These are phyloP conservation scores for Leishmania turanica DNA, from an alignment of 208 protist genomes.

Conservation along the genomic window DNA sequence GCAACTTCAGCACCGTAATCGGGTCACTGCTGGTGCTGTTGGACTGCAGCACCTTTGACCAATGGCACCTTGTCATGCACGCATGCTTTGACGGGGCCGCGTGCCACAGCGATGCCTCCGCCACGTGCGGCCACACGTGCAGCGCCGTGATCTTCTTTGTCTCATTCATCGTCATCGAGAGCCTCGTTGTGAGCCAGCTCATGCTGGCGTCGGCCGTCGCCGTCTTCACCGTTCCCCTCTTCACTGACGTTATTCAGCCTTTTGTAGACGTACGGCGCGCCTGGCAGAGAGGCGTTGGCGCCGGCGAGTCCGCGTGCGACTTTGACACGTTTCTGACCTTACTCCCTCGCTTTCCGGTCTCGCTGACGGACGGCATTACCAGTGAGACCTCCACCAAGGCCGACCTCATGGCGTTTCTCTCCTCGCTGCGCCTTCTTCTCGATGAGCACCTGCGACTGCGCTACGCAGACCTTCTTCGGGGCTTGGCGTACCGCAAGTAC, in stretches of 20 bases:
- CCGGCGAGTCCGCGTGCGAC: conserved; percentile 7
- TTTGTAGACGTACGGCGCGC: conserved; percentile 31
- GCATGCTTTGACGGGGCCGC: conserved; percentile 23
- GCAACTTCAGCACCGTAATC: conserved; percentile 64
- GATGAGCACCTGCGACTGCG: conserved; percentile 32
- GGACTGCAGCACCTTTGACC: conserved; percentile 49
- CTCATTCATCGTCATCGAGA: conserved; percentile 27
- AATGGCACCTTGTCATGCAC: conserved; percentile 49
- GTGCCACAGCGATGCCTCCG: conserved; percentile 11
- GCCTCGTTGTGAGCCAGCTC: conserved; percentile 28
- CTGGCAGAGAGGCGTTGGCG: conserved; percentile 32
- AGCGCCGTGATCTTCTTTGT: conserved; percentile 43
- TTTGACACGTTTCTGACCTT: conserved; percentile 14
- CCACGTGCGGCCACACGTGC: conserved; percentile 26
- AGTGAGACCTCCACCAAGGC: conserved; percentile 20
- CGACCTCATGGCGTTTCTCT: conserved; percentile 36
- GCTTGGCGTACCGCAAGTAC: conserved; percentile 32
- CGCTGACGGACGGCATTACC: conserved; percentile 23
- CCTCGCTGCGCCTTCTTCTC: conserved; percentile 37
- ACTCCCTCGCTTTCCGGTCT: conserved; percentile 14
- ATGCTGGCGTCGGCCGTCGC: conserved; percentile 29
- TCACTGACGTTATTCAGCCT: conserved; percentile 27
- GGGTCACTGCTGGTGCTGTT: conserved; percentile 58
- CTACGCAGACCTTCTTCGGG: conserved; percentile 41
- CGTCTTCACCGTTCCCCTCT: conserved; percentile 22